These are phyloP conservation scores for Cadophora sp. DNA, from an alignment of 2,329 filamentous ascomycete species.

Conservation along the genomic window DNA sequence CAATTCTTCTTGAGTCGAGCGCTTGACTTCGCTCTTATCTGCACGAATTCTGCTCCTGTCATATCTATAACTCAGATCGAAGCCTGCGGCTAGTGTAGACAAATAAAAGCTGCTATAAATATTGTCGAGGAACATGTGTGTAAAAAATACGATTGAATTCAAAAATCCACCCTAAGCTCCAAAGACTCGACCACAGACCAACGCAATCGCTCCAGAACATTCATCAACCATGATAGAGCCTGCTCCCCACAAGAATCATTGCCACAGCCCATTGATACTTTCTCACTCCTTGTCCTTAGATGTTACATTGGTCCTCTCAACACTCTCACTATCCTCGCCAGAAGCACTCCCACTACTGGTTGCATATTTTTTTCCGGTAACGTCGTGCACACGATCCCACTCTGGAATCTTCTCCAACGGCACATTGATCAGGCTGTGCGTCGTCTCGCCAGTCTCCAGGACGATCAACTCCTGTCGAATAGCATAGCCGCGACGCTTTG, in stretches of 20 bases:
- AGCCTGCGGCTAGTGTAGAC: no score
- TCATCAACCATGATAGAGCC: neutral
- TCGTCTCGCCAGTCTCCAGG: conserved; percentile 54
- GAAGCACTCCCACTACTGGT: neutral
- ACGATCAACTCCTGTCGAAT: conserved; percentile 61
- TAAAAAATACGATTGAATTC: neutral
- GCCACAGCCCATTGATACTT: neutral
- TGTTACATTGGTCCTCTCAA: neutral
- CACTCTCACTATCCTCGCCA: neutral
- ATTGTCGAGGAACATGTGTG: neutral
- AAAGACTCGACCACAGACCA: neutral
- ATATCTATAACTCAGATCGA: no score
- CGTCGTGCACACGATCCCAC: conserved; percentile 68
- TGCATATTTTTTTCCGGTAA: conserved; percentile 18
- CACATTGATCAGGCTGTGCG: conserved; percentile 59
- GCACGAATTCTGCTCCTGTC: no score
- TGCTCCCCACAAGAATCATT: neutral
- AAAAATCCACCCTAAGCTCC: neutral
- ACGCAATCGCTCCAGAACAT: neutral
- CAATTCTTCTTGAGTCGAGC: no score
- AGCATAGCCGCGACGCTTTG: conserved; percentile 57
- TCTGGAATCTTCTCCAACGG: conserved; percentile 54
- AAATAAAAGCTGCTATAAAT: no score
- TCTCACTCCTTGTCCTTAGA: neutral
- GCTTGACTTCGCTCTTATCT: no score